phyloP scores from a whole-genome alignment of 345 rosid genomes.

The Heritiera littoralis region DNA sequence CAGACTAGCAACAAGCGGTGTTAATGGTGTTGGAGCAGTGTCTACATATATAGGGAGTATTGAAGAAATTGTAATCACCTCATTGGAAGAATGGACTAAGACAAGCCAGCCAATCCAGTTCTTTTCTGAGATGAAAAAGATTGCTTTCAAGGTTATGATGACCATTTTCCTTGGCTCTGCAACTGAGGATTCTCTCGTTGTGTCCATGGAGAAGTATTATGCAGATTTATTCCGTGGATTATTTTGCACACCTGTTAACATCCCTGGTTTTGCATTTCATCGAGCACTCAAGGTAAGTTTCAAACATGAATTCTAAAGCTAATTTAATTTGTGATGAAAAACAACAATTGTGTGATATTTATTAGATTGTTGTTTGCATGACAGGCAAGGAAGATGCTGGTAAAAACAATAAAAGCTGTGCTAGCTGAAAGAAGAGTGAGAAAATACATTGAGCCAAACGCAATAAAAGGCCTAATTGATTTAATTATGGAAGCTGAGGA shows the following conservation, averaged over 20 bases:
- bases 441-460: background rate
- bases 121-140: background rate
- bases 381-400: conserved; percentile 33
- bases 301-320: too few relatives aligned
- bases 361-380: background rate
- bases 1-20: background rate
- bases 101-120: background rate
- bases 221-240: background rate
- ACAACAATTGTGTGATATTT: too few relatives aligned
- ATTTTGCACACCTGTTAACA: background rate
- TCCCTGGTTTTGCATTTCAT: conserved; percentile 43
- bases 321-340: too few relatives aligned
- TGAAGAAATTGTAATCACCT: background rate
- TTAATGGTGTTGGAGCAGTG: background rate
- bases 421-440: conserved; percentile 26
- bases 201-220: conserved; percentile 3
- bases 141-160: conserved; percentile 7
- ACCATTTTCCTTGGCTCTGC: background rate
- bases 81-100: background rate
- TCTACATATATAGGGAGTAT: background rate
- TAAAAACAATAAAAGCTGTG: background rate
- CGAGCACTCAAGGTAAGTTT: conserved; percentile 20
- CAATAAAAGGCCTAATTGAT: conserved; percentile 34
- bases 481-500: conserved; percentile 34
- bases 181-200: background rate